Evolutionary conservation across 108 stramenopile species (phyloP).

Genomic region (Pseudonitzschia pungens): DNA sequence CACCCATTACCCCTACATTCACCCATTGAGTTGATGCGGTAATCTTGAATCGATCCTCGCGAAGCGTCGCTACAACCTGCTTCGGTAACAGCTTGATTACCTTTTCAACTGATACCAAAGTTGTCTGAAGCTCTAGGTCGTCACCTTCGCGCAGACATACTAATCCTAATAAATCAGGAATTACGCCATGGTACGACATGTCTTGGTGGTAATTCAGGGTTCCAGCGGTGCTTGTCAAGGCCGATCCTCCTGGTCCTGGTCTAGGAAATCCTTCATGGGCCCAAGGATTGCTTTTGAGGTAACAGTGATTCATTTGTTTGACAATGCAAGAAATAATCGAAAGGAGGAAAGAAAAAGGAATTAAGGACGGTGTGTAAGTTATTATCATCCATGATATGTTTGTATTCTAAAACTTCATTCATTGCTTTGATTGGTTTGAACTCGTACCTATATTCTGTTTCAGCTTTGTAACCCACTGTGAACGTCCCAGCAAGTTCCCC

Average conservation of each 20-base stretch:
- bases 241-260: constrained; percentile 9
- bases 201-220: constrained; percentile 21
- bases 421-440: background rate
- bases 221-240: constrained; percentile 13
- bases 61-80: background rate
- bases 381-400: background rate
- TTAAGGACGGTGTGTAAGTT: background rate
- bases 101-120: constrained; percentile 2
- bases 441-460: constrained; percentile 15
- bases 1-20: background rate
- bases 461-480: constrained; percentile 17
- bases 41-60: constrained; percentile 16
- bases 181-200: constrained; percentile 20
- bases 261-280: constrained; percentile 25
- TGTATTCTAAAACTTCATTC: background rate
- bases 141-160: constrained; percentile 23
- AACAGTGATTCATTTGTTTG: background rate
- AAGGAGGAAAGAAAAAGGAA: background rate
- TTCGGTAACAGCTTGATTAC: constrained; percentile 3
- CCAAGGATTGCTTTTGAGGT: constrained; percentile 16
- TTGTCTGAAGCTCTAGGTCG: constrained; percentile 4
- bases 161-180: constrained; percentile 22
- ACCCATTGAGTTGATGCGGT: constrained; percentile 18
- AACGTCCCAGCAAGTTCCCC: constrained; percentile 16
- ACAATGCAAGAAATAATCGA: background rate